Evolutionary conservation across 2,329 filamentous ascomycete species (phyloP), one percentile per base, ranked within the genome.

Genomic region (Phialemoniopsis sp.): DNA sequence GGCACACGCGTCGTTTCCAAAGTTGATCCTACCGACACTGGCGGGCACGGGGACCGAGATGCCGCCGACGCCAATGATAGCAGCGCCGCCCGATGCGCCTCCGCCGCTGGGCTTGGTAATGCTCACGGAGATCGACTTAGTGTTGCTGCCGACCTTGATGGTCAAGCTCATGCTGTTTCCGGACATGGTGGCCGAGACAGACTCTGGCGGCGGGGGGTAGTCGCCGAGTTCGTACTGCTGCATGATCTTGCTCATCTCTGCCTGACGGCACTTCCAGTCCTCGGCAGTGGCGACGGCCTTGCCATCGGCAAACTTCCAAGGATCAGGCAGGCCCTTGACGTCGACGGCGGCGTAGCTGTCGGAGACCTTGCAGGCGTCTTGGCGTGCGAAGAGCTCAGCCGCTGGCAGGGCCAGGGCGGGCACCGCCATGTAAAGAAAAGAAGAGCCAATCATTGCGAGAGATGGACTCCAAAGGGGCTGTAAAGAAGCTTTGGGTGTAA

Each of bases 1-100:
- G 10, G 66, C 76, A 44, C 80, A 72, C 9, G 68, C 63, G 49
- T 76, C 67, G 53, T 78, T 79, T 54, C 67, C 66, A 57, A 79
- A 79, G 43, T 60, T 71, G 46, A 80, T 73, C 34, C 66, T 72
- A 34, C 70, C 76, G 26, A 80, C 66, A 34, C 62, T 65, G 14
- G 58, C 58, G 2, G 73, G 74, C 29, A 73, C 59, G n/a, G 75
- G 73, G 34, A 81, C 62, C 44, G 66, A 73, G 9, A 66, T 55
- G 30, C 59, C 70, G 16, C 72, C 75, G 43, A 72, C 70, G 35
- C 66, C 68, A 46, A 79, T 74, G 51, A 80, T 70, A 41, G 73
- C 74, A 5, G 73, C 70, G 42, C 69, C 71, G 9, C 45, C 45
- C 3, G 37, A 15, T 4, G 73, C 66, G n/a, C 59, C 63, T n/a